Evolutionary conservation across 2,329 filamentous ascomycete species (phyloP), one percentile per base, ranked within the genome.

Genomic region (Colletotrichum chlorophyti): DNA sequence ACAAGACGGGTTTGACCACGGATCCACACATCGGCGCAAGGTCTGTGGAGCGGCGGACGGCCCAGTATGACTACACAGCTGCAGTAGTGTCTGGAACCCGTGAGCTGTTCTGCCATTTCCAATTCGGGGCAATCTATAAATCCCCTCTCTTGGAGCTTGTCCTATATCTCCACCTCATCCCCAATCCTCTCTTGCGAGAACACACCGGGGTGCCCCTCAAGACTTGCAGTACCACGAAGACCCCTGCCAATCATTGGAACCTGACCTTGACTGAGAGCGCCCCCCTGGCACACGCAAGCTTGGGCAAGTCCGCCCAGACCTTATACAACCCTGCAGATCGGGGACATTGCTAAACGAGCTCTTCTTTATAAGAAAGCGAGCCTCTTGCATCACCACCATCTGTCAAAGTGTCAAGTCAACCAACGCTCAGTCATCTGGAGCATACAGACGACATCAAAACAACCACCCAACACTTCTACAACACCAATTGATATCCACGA

Each of bases 321-420:
- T 34, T 32, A 21, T 21, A 26, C 19, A 55, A 55, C 43, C 55
- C 43, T 55, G 55, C 51, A 53, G 51, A 45, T 40, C 31, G 51
- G 55, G 32, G 26, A 55, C 51, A 32, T 49, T 47, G 27, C 50
- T 31, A 55, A 45, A 59, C 31, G 37, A 49, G 19, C 47, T 10
- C n/a, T 49, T 49, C 15, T 12, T 26, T 59, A 59, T 59, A 59
- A 59, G 55, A 51, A 59, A 59, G 55, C 51, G 55, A 59, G 37
- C 55, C 51, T 55, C 51, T 55, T 55, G 55, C 55, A 55, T 45
- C 43, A 43, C 50, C 43, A 43, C 50, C 19, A 40, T 5, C 37
- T 43, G 24, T 37, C 43, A 43, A 37, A 40, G 19, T 45, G 52
- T 14, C 35, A 40, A 5, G 6, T n/a, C 15, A 17, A 59, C 14